Percentiles rank a stretch among this genome's conserved stretches.
These are phyloP conservation scores for Monosporascus sp. DNA, from an alignment of 2,329 filamentous ascomycete genomes.

Conservation along the genomic window DNA sequence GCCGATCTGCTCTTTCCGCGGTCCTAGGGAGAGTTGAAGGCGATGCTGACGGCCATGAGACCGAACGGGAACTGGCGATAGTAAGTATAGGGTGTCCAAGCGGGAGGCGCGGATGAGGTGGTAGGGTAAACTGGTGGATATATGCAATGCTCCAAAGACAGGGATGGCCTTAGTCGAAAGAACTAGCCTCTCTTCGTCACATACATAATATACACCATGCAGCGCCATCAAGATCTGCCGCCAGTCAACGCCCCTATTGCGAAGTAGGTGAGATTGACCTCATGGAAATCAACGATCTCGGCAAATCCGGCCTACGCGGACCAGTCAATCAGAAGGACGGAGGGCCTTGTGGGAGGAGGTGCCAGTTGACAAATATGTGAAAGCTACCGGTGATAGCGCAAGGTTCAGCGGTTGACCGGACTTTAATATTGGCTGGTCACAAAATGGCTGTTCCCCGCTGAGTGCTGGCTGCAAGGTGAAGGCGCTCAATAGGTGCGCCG, in stretches of 20 bases:
- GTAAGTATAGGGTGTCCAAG: not conserved
- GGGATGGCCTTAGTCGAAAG: conserved; percentile 13
- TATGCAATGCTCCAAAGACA: conserved; percentile 14
- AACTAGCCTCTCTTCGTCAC: conserved; percentile 19
- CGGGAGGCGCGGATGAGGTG: conserved; percentile 8
- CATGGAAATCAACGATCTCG: conserved; percentile 15
- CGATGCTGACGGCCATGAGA: not conserved
- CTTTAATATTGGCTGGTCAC: conserved; percentile 49
- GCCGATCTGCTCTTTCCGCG: not conserved
- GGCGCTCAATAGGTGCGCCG: conserved; percentile 21
- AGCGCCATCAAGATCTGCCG: conserved; percentile 2
- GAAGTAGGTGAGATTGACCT: conserved; percentile 20
- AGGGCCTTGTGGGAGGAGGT: conserved; percentile 16
- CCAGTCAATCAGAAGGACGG: conserved; percentile 23
- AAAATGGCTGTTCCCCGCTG: conserved; percentile 33
- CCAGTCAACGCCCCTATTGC: conserved; percentile 3
- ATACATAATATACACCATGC: conserved; percentile 20
- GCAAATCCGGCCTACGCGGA: conserved; percentile 10
- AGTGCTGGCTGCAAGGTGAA: conserved; percentile 29
- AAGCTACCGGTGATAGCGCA: conserved; percentile 5
- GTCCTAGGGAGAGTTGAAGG: not conserved
- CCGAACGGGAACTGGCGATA: not conserved
- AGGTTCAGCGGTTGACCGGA: conserved; percentile 32
- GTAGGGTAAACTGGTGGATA: conserved; percentile 14
- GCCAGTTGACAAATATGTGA: conserved; percentile 13